phyloP scores from a whole-genome alignment of 163 green algal species.

The Coccomyxa subellipsoidea region DNA sequence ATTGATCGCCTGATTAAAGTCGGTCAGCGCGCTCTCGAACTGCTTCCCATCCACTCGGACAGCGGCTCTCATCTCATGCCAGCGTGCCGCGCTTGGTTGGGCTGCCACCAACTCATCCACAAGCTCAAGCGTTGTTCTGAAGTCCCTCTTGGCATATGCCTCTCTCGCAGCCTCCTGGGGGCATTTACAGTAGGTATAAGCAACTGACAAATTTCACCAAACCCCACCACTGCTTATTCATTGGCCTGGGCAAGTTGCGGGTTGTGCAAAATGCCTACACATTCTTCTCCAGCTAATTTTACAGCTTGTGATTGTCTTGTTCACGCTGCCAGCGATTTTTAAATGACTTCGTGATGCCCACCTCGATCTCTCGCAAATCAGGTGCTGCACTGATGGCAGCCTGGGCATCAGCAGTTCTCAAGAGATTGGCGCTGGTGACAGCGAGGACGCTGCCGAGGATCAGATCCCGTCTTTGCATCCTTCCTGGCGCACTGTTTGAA shows the following conservation, averaged over 20 bases:
- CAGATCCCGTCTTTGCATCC: not conserved
- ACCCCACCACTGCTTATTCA: not conserved
- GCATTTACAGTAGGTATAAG: not conserved
- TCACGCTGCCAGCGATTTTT: too few species aligned
- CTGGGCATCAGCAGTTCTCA: not conserved
- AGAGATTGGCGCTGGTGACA: not conserved
- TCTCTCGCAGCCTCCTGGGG: conserved; percentile 42
- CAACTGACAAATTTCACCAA: not conserved
- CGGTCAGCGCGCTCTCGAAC: conserved; percentile 62
- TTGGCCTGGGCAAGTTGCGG: not conserved
- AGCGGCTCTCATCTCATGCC: conserved; percentile 71
- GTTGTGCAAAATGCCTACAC: not conserved
- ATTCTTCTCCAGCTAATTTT: not conserved
- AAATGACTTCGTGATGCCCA: too few species aligned
- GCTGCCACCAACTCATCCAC: conserved; percentile 46
- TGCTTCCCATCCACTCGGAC: conserved; percentile 77
- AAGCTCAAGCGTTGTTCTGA: conserved; percentile 40
- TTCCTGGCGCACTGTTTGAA: not conserved
- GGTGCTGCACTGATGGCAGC: not conserved
- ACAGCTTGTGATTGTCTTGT: too few species aligned
- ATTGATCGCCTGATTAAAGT: conserved; percentile 59
- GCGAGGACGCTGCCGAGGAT: not conserved
- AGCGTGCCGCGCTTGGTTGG: conserved; percentile 36
- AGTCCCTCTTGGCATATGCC: conserved; percentile 62
- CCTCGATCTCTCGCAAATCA: not conserved